phyloP scores from a whole-genome alignment of 441 rosid genomes.

The Metrosideros polymorpha region DNA sequence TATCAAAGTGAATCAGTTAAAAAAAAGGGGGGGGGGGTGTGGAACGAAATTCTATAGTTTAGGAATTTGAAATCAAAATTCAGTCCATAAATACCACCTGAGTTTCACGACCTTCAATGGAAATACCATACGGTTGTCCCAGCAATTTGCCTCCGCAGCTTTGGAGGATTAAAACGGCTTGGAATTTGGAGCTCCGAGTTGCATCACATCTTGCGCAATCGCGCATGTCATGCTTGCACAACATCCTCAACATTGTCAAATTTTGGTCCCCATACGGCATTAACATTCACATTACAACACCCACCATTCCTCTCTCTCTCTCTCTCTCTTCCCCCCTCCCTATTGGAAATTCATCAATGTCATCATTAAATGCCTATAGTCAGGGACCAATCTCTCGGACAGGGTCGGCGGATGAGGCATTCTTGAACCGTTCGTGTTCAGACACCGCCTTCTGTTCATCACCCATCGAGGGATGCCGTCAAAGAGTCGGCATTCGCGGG shows the following conservation, averaged over 20 bases:
- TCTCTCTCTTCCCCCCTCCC: not conserved
- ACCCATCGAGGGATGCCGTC: not conserved
- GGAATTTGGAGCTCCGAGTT: not conserved
- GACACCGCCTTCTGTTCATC: not conserved
- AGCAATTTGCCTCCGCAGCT: not conserved
- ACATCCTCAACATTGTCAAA: not conserved
- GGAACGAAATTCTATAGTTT: not conserved
- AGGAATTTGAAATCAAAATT: not conserved
- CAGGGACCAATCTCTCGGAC: not conserved
- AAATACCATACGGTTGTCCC: not conserved
- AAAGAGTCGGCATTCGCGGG: not conserved
- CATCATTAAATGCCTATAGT: not conserved
- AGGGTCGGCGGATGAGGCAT: not conserved
- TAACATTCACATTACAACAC: not conserved
- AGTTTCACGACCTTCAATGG: not conserved
- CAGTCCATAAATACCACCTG: not conserved
- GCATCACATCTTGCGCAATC: not conserved
- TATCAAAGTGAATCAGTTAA: not conserved
- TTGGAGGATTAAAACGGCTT: not conserved
- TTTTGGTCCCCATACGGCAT: not conserved
- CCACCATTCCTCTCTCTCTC: not conserved
- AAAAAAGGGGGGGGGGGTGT: too few relatives aligned
- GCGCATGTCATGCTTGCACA: not conserved
- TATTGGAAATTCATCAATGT: not conserved
- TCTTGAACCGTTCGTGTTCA: not conserved